These are phyloP conservation scores for Coleophoma cylindrospora DNA, from an alignment of 2,329 filamentous ascomycete genomes.

Conservation along the genomic window DNA sequence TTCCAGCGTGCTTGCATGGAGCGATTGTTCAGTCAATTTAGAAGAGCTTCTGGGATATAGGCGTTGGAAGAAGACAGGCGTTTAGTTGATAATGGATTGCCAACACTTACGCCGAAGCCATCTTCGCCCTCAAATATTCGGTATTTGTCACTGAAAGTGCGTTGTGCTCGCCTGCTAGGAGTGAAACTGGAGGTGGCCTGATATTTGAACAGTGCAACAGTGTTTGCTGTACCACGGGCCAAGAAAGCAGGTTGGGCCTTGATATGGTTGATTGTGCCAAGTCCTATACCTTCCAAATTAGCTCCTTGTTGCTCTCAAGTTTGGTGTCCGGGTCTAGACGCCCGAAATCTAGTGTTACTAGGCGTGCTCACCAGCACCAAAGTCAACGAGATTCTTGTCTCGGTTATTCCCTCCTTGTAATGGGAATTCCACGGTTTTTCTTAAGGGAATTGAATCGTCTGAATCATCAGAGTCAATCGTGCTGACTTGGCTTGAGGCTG, in stretches of 20 bases:
- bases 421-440: too few species aligned
- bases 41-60: too few species aligned
- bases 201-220: neutral
- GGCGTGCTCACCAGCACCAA: too few species aligned
- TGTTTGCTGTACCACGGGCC: neutral
- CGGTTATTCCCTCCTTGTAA: too few species aligned
- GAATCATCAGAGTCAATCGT: too few species aligned
- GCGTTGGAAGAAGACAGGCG: too few species aligned
- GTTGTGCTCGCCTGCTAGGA: neutral
- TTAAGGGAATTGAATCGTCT: too few species aligned
- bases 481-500: too few species aligned
- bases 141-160: neutral
- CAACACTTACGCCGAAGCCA: neutral
- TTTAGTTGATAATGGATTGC: too few species aligned
- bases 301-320: neutral
- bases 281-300: neutral
- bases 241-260: neutral
- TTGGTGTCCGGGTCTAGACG: neutral
- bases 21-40: too few species aligned
- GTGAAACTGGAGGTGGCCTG: neutral
- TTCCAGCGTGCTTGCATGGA: too few species aligned
- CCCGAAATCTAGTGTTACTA: neutral
- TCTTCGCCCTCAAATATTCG: neutral
- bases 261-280: neutral
- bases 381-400: too few species aligned